Conservation (phyloP, 768 basidiomycete species). For the Tricholoma sp. region DNA sequence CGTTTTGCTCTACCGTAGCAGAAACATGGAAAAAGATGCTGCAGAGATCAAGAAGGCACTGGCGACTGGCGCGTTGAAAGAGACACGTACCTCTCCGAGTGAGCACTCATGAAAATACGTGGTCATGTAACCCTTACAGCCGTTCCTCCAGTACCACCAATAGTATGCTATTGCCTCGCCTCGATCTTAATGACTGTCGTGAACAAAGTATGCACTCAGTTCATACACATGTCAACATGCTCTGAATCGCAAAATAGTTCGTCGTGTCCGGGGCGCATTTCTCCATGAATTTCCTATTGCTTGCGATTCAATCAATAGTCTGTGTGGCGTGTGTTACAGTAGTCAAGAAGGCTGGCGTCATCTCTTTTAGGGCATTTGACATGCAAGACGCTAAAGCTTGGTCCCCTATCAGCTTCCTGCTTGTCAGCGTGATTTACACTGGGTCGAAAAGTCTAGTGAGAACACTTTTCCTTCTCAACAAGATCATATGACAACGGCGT, state of each 20-base stretch:
- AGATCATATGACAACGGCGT: not conserved
- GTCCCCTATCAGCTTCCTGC: slow-evolving; percentile 91
- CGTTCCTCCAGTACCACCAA: slow-evolving; percentile 57
- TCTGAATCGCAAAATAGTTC: slow-evolving; percentile 45
- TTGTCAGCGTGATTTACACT: slow-evolving; percentile 95
- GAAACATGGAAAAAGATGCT: slow-evolving; percentile 20
- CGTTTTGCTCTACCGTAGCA: not conserved
- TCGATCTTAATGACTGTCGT: slow-evolving; percentile 96
- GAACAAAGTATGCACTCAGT: slow-evolving; percentile 69
- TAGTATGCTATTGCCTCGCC: slow-evolving; percentile 85
- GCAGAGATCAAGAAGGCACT: slow-evolving; percentile 31
- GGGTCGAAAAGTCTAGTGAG: slow-evolving; percentile 94
- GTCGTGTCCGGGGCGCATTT: slow-evolving; percentile 92
- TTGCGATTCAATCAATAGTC: slow-evolving; percentile 87
- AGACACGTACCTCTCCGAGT: slow-evolving; percentile 22
- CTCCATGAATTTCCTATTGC: slow-evolving; percentile 94
- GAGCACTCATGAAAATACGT: slow-evolving; percentile 4
- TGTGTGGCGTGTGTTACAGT: slow-evolving; percentile 72
- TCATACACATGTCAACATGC: not conserved
- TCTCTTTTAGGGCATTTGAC: slow-evolving; percentile 83
- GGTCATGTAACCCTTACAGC: not conserved
- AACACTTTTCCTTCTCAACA: slow-evolving; percentile 10
- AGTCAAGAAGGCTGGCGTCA: slow-evolving; percentile 72
- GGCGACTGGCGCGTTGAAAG: slow-evolving; percentile 29
- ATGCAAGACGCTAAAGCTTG: slow-evolving; percentile 80